phyloP scores from a whole-genome alignment of 345 rosid species.

The Populus tremula region DNA sequence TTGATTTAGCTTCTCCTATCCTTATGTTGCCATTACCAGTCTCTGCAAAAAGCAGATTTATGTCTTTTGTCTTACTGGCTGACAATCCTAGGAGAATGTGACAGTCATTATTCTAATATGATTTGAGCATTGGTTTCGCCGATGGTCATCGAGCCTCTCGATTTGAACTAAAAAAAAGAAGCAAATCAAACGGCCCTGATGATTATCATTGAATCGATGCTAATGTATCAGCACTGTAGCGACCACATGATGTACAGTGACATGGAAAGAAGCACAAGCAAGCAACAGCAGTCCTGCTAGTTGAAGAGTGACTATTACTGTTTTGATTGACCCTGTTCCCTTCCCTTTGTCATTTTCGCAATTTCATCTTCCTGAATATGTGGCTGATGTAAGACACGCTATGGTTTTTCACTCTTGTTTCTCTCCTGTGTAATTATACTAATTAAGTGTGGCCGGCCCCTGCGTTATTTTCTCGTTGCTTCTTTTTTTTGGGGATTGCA shows the following conservation, averaged over 20 bases:
- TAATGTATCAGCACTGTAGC: not conserved
- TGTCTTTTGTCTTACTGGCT: constrained; percentile 12
- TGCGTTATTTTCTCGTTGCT: not conserved
- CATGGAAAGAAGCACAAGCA: not conserved
- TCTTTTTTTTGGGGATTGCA: constrained; percentile 10
- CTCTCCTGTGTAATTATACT: not conserved
- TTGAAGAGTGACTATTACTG: not conserved
- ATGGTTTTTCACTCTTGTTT: not conserved
- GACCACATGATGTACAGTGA: not conserved
- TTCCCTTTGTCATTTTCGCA: not conserved
- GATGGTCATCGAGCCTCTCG: not conserved
- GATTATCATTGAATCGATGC: not conserved
- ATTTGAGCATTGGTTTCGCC: not conserved
- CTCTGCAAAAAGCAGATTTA: constrained; percentile 15
- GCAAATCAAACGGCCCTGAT: not conserved
- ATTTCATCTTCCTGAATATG: not conserved
- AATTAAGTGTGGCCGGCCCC: constrained; percentile 1
- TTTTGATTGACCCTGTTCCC: not conserved
- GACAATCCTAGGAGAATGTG: not conserved
- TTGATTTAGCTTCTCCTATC: constrained; percentile 9
- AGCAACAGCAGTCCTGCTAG: not conserved
- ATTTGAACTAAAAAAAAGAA: not conserved
- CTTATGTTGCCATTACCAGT: constrained; percentile 2
- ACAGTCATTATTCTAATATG: not conserved
- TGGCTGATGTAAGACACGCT: not conserved